These are phyloP conservation scores for Schwanniomyces vanrijiae DNA, from an alignment of 805 yeast species.

Conservation along the genomic window DNA sequence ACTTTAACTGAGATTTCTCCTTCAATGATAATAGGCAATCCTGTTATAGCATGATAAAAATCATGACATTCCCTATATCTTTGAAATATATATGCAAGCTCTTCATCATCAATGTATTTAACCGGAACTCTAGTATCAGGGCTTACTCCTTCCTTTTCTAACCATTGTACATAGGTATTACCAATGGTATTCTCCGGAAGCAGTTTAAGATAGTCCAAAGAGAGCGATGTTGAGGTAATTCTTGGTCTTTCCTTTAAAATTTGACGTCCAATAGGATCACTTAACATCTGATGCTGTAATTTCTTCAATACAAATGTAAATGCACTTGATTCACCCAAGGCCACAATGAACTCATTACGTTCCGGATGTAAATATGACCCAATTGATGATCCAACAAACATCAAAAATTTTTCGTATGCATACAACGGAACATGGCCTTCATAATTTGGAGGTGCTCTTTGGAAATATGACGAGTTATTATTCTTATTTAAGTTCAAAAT, in stretches of 20 bases:
- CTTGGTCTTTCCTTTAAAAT: conserved; percentile 80
- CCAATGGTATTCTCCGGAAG: conserved; percentile 77
- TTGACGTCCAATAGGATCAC: conserved; percentile 72
- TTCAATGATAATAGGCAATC: conserved; percentile 86
- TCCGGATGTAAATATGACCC: conserved; percentile 80
- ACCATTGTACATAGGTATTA: conserved; percentile 75
- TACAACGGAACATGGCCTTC: conserved; percentile 81
- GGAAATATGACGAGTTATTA: conserved; percentile 22
- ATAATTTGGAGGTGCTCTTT: conserved; percentile 49
- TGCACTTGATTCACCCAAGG: conserved; percentile 90
- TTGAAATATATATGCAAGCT: conserved; percentile 88
- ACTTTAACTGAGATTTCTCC: conserved; percentile 96
- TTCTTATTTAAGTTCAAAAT: conserved; percentile 24
- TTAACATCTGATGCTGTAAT: conserved; percentile 71
- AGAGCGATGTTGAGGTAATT: conserved; percentile 69
- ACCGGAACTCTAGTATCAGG: conserved; percentile 94
- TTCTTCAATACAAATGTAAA: conserved; percentile 61
- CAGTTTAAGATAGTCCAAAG: conserved; percentile 56
- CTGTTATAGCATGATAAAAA: conserved; percentile 89
- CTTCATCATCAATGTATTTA: conserved; percentile 82
- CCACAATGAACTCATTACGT: conserved; percentile 71
- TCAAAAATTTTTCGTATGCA: conserved; percentile 55
- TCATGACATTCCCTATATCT: conserved; percentile 97
- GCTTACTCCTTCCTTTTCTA: conserved; percentile 81
- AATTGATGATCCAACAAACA: conserved; percentile 72